Conservation (phyloP, 192 early-diverging fungal genomes). For the Coemansia asiatica region DNA sequence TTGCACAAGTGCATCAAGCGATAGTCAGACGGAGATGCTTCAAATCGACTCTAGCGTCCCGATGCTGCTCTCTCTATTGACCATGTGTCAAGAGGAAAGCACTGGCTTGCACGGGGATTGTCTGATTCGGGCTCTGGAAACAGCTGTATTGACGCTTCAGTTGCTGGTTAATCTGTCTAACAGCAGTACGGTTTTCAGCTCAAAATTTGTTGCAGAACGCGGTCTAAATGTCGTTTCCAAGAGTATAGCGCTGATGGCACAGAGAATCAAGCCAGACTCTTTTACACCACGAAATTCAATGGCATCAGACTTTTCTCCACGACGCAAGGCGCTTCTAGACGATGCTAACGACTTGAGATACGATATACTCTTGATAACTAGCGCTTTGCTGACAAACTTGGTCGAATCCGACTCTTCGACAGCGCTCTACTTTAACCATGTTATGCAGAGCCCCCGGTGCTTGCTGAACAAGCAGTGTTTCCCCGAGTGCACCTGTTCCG, state of each 20-base stretch:
- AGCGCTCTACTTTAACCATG: conserved; percentile 28
- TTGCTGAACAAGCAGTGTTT: conserved; percentile 24
- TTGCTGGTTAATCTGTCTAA: conserved; percentile 51
- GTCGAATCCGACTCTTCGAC: conserved; percentile 48
- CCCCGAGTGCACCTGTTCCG: conserved; percentile 29
- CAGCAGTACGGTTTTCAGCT: conserved; percentile 39
- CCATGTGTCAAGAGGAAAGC: conserved; percentile 27
- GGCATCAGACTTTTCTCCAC: conserved; percentile 15
- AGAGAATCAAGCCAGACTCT: conserved; percentile 5
- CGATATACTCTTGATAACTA: conserved; percentile 43
- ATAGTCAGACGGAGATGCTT: conserved; percentile 44
- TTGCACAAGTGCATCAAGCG: conserved; percentile 33
- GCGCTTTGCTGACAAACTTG: conserved; percentile 44
- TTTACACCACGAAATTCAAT: not conserved
- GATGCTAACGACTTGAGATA: conserved; percentile 36
- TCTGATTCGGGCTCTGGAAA: conserved; percentile 33
- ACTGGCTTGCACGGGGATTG: not conserved
- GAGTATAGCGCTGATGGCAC: conserved; percentile 40
- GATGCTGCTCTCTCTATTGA: conserved; percentile 26
- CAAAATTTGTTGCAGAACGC: conserved; percentile 32
- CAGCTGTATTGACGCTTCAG: conserved; percentile 33
- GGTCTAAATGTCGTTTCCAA: conserved; percentile 40
- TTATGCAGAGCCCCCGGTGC: conserved; percentile 37
- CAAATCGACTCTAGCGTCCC: conserved; percentile 22
- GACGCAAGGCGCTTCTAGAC: conserved; percentile 15